Evolutionary conservation across 2,329 filamentous ascomycete genomes (phyloP).

Genomic region (Phaeophleospora eucalypticola): DNA sequence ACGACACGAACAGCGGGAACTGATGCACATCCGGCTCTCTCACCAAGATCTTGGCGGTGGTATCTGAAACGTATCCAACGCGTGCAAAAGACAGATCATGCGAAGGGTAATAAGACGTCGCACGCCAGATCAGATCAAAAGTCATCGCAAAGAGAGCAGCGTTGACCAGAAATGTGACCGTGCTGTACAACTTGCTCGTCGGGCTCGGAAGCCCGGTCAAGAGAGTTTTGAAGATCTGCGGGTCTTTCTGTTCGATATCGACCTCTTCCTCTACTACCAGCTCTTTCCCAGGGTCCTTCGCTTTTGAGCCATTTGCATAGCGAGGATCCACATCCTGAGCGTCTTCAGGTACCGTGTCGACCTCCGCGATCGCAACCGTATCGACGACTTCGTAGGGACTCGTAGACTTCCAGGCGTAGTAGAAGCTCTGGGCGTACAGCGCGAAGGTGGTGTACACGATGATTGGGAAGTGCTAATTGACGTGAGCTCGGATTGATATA

Average conservation of each 20-base stretch:
- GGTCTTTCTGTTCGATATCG: conserved; percentile 54
- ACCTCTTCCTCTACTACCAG: conserved; percentile 62
- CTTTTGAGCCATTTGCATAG: conserved; percentile 30
- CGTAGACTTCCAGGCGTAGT: conserved; percentile 29
- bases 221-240: conserved; percentile 60
- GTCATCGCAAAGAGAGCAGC: conserved; percentile 63
- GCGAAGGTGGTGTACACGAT: conserved; percentile 37
- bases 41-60: conserved; percentile 74
- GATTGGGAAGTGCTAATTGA: conserved; percentile 29
- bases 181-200: conserved; percentile 61
- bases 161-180: conserved; percentile 59
- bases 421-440: conserved; percentile 44
- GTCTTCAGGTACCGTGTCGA: conserved; percentile 35
- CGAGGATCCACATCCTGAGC: conserved; percentile 18
- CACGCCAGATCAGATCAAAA: conserved; percentile 73
- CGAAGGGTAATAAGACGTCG: conserved; percentile 63
- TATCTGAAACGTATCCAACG: conserved; percentile 79
- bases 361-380: conserved; percentile 36
- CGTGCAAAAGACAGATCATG: conserved; percentile 80
- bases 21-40: conserved; percentile 74
- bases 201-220: conserved; percentile 73
- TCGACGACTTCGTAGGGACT: conserved; percentile 32
- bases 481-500: conserved; percentile 20
- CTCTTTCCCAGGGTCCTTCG: conserved; percentile 43
- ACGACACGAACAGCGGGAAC: conserved; percentile 71